Evolutionary conservation across 345 rosid genomes (phyloP), one percentile per base, ranked within the genome.

Genomic region (Toxicodendron radicans): DNA sequence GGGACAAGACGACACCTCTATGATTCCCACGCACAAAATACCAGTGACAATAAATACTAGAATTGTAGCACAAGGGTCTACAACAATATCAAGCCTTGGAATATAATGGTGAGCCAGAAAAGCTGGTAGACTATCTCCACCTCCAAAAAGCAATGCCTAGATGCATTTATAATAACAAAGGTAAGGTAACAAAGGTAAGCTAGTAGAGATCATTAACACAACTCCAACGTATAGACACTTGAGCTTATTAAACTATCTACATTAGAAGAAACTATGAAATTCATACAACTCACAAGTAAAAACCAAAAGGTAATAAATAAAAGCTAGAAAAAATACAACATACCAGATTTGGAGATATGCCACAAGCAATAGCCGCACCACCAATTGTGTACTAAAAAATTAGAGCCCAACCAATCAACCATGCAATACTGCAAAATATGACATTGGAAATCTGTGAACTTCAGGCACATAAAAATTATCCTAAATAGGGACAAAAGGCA

Each of bases 351-450:
- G 97, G 97, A 30, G 95, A 76, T 79, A 92, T 87, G 82, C 97
- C 97, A 65, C 97, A 92, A 52, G 99, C 99, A 81, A 93, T 88
- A 11, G 99, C 96, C 0, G 99, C 84, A 58, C 99, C 98, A 72
- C 99, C 97, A 73, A 95, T 90, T 13, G 99, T 90, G 72, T 95
- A 95, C 80, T 95, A 98, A 66, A 95, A 85, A 71, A 93, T 84
- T 70, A 95, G 77, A 60, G 96, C 91, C 99, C 99, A 95, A 60
- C 99, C 99, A 80, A 93, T 82, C 82, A 95, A 76, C 99, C 99
- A 95, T 45, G 99, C 98, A 71, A 92, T 85, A 35, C 99, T 93
- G 83, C 18, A 35, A 71, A 45, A 46, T 35, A 35, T 45, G 0
- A 46, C 24, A 71, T 43, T 10, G 14, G 16, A 58, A 43, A 70